A percentile compares a stretch with the other conserved stretches of the same genome.
phyloP scores from a whole-genome alignment of 768 basidiomycete genomes.

The Kwoniella sp. region DNA sequence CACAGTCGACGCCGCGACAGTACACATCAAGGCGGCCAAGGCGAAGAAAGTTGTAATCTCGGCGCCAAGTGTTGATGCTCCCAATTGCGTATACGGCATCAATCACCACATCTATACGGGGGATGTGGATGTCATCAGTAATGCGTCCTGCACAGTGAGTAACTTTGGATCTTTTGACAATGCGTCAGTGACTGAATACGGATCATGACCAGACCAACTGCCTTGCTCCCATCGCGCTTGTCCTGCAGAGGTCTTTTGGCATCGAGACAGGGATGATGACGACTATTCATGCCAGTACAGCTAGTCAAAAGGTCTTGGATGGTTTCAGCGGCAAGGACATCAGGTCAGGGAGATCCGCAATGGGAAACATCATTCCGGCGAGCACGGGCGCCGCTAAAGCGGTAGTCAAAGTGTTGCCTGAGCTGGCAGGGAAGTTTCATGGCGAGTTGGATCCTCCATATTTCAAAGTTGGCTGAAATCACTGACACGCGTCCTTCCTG shows the following conservation, averaged over 20 bases:
- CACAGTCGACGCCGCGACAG: slow-evolving; percentile 42
- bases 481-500: not conserved
- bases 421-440: slow-evolving; percentile 56
- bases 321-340: slow-evolving; percentile 54
- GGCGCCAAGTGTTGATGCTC: slow-evolving; percentile 50
- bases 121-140: slow-evolving; percentile 48
- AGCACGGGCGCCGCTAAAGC: slow-evolving; percentile 55
- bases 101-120: slow-evolving; percentile 47
- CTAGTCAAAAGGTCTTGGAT: slow-evolving; percentile 55
- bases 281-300: slow-evolving; percentile 56
- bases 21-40: slow-evolving; percentile 48
- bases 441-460: slow-evolving; percentile 31
- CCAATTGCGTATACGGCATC: slow-evolving; percentile 54
- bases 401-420: slow-evolving; percentile 55
- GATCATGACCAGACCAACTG: slow-evolving; percentile 51
- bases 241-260: slow-evolving; percentile 53
- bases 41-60: slow-evolving; percentile 57
- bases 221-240: slow-evolving; percentile 55
- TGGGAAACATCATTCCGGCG: slow-evolving; percentile 55
- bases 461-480: not conserved
- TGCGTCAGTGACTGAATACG: not conserved
- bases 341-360: slow-evolving; percentile 48
- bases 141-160: slow-evolving; percentile 56
- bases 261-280: slow-evolving; percentile 57
- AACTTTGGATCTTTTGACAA: not conserved